These are phyloP conservation scores for Russula olivacea DNA, from an alignment of 768 basidiomycete genomes.

Conservation along the genomic window DNA sequence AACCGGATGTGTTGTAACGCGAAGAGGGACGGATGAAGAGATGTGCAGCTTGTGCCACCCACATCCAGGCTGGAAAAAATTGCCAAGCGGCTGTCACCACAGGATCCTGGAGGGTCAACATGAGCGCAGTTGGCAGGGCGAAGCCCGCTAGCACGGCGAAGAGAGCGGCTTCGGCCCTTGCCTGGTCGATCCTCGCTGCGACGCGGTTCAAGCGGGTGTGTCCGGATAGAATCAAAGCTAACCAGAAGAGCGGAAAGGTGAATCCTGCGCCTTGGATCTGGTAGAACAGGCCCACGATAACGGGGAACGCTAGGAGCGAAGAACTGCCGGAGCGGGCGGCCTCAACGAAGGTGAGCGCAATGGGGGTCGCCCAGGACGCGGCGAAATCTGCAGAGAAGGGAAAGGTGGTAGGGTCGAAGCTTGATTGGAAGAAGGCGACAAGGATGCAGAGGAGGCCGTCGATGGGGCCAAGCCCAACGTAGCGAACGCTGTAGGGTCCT, in stretches of 20 bases:
- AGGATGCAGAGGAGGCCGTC: conserved; percentile 15
- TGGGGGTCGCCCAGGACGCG: conserved; percentile 5
- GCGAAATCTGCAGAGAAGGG: conserved; percentile 15
- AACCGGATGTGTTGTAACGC: conserved; percentile 16
- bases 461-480: conserved; percentile 10
- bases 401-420: conserved; percentile 3
- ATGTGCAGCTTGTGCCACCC: conserved; percentile 5
- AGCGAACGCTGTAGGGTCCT: conserved; percentile 17
- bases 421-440: conserved; percentile 22
- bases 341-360: conserved; percentile 24
- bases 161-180: conserved; percentile 20
- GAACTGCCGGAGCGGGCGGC: conserved; percentile 14
- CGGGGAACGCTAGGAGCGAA: conserved; percentile 7
- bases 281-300: conserved; percentile 8
- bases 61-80: conserved; percentile 21
- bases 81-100: conserved; percentile 22
- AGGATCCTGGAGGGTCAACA: conserved; percentile 18
- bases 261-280: conserved; percentile 18
- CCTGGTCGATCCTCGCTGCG: conserved; percentile 20
- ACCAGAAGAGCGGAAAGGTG: conserved; percentile 20
- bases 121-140: conserved; percentile 10
- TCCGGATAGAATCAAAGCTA: conserved; percentile 18
- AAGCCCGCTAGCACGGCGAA: conserved; percentile 20
- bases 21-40: conserved; percentile 23
- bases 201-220: conserved; percentile 1